Base-by-base conservation (phyloP, 2,329 filamentous ascomycete genomes). In the Pseudocercospora pini-densiflorae region DNA sequence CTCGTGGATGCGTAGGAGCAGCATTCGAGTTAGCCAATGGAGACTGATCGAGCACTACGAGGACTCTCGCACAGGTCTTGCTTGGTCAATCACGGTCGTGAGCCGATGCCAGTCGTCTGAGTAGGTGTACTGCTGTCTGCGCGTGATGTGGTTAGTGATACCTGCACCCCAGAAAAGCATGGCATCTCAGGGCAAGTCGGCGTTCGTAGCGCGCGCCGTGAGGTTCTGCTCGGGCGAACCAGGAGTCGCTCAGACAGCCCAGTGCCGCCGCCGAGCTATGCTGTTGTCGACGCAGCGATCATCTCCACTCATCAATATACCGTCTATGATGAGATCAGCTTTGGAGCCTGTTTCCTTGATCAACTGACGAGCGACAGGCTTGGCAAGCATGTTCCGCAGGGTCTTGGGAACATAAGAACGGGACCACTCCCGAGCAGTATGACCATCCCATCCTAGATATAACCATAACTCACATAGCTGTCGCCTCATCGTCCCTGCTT, bases 191-290 rank as follows among this genome's bases (percentile, higher is more conserved):
- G 51, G 21, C 14, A 27, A 24, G 47, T 51, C 47, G 47, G 47
- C 21, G 21, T 43, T 51, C 47, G 51, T 55, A 55, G 51, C 51
- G 51, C 16, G 51, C 16, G 51, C 14, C 51, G 16, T 55, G 51
- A 55, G 51, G 51, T 55, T 55, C 51, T 55, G 27, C 51, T 33
- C 51, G 51, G 24, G 27, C 51, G 21, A 51, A 51, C 47, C 47
- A 27, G 21, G 47, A 23, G 21, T 27, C 47, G 12, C 47, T 16
- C 8, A 51, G 19, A 9, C 24, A 51, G 47, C 27, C 27, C 51
- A 3, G 51, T 23, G 21, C 51, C 51, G 27, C 51, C 24, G 27
- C 51, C 24, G 24, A 55, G 51, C 21, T 43, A 27, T 27, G 51
- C 12, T 55, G n/a, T 55, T n/a, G 21, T n/a, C 23, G 24, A 55